These are phyloP conservation scores for Aspergillus funiculosus DNA, from an alignment of 495 filamentous ascomycete genomes.

Conservation along the genomic window DNA sequence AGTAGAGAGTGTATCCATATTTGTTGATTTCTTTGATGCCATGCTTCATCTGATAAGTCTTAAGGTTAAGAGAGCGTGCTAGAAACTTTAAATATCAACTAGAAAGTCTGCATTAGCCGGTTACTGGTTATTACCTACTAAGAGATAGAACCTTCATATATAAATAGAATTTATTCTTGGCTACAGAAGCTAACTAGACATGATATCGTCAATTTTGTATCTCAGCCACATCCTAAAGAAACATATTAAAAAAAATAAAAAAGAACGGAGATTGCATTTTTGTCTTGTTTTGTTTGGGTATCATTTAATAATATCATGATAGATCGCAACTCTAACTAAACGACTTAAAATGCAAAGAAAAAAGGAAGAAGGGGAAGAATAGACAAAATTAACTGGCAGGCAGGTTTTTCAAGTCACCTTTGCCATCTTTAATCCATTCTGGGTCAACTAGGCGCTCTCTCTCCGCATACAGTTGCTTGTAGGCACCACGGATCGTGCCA, in stretches of 20 bases:
- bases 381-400: conserved; percentile 42
- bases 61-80: too few relatives aligned
- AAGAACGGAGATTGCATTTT: too few relatives aligned
- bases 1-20: too few relatives aligned
- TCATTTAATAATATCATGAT: conserved; percentile 1
- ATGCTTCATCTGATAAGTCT: too few relatives aligned
- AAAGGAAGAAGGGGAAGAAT: not conserved
- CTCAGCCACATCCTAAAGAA: not conserved
- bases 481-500: conserved; percentile 90
- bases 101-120: too few relatives aligned
- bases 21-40: too few relatives aligned
- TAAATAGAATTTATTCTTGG: too few relatives aligned
- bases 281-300: conserved; percentile 3
- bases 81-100: too few relatives aligned
- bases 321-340: conserved; percentile 10
- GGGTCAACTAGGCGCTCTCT: conserved; percentile 67
- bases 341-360: not conserved
- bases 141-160: too few relatives aligned
- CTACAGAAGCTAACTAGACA: too few relatives aligned
- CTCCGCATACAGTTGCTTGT: conserved; percentile 74
- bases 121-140: too few relatives aligned
- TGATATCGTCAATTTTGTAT: too few relatives aligned
- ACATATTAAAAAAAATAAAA: not conserved
- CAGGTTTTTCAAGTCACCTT: conserved; percentile 62
- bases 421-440: conserved; percentile 65